Base-by-base conservation (phyloP, 2,329 filamentous ascomycete species). In the Fusarium concolor region DNA sequence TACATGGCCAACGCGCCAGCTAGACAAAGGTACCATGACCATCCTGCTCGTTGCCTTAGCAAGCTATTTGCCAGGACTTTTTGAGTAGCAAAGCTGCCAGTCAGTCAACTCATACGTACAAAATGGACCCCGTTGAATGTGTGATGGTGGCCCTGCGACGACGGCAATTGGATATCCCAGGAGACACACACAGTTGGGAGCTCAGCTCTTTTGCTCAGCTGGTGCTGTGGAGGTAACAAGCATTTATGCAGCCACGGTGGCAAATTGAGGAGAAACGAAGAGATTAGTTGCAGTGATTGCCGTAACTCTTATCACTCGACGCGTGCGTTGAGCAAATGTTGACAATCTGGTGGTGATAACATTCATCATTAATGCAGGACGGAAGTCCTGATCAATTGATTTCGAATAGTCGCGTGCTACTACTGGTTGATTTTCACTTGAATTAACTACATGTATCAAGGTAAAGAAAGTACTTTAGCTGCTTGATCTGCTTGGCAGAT, bases 11-110 rank as follows among this genome's bases (percentile, higher is more conserved):
- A 26, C 26, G 9, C 55, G 50, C 55, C 56, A 67, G 58, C 62
- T 64, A 51, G 45, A 41, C 51, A 62, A 47, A 67, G 65, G 56
- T 69, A 69, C 61, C 65, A 56, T 68, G 66, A 67, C 66, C 56
- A 62, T 52, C 33, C 52, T 22, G 18, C 35, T 68, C 42, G 37
- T 52, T 42, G 37, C 41, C 53, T 41, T 38, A 44, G 24, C 38
- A 41, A 43, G 29, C 42, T 37, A 68, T 65, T 68, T 65, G 65
- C 39, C 38, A 53, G 47, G 33, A 42, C 22, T 17, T 18, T 18
- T 28, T 39, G n/a, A 38, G 26, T 50, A 55, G 50, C 61, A 53
- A n/a, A 62, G 42, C 61, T 65, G 43, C 35, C 33, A 55, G 55
- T 46, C 33, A 55, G 55, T 46, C 28, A 55, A 49, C 47, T 44